Base-by-base conservation (phyloP, 352 stramenopile species). In the Pythium biforme region DNA sequence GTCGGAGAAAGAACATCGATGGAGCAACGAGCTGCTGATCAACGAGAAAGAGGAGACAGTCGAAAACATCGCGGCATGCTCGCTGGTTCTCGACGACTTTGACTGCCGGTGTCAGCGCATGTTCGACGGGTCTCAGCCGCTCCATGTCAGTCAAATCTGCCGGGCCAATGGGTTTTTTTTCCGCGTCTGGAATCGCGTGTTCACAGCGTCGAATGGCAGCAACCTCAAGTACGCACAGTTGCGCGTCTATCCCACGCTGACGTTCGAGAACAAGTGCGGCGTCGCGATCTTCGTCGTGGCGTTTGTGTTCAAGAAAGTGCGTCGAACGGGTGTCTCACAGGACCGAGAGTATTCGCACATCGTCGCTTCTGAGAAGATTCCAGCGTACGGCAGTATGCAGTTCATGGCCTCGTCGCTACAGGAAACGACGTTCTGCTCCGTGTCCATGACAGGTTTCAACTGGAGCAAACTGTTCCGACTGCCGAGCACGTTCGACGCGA, bases 251-350 rank as follows among this genome's bases (percentile, higher is more conserved):
- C 82, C 86, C 3, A 83, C 83, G 4, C 59, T 93, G 0, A 79
- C 76, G 8, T 79, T 95, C 31, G 82, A 93, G 17, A 95, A 95
- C 62, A 91, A 89, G 50, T 92, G 86, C 40, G 79, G 78, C 0
- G 73, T 93, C 11, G 59, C 83, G 2, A 75, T 95, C 9, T 75
- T 82, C 43, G 66, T 83, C 10, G 76, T 93, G 23, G 68, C 85
- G 22, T 93, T 95, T 53, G 74, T 89, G 39, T 86, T 92, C 54
- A 95, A 95, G 74, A 90, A 89, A 43, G 76, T 90, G 15, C 73
- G 70, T 8, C 77, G 81, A 26, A 66, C 77, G 7, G 74, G 76
- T 14, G 76, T 75, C 17, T 55, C 64, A 22, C 71, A 79, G 34
- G 81, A 92, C 40, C 77, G 81, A 50, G 81, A 92, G 55, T 86